phyloP scores from a whole-genome alignment of 2,329 filamentous ascomycete species.

The Fusarium buharicum region DNA sequence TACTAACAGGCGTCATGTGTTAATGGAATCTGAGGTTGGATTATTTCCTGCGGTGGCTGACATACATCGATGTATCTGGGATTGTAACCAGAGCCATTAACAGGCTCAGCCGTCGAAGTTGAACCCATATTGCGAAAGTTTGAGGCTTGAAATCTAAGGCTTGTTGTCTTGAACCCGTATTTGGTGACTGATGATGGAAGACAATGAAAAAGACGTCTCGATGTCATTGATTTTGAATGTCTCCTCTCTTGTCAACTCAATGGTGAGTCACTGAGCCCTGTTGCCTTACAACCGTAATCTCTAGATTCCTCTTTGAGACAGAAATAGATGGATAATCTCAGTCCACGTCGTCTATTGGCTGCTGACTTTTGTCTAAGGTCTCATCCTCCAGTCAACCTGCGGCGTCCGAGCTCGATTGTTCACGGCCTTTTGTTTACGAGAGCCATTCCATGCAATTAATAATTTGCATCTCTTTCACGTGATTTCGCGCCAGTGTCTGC shows the following conservation, averaged over 20 bases:
- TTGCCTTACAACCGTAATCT: slow-evolving; percentile 27
- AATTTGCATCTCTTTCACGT: slow-evolving; percentile 40
- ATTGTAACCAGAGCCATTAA: slow-evolving; percentile 40
- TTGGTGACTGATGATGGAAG: slow-evolving; percentile 11
- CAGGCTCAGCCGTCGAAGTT: slow-evolving; percentile 33
- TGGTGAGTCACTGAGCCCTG: slow-evolving; percentile 31
- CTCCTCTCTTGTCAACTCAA: slow-evolving; percentile 2
- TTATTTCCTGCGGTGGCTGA: slow-evolving; percentile 1
- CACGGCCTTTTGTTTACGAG: slow-evolving; percentile 30
- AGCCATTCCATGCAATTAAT: slow-evolving; percentile 39
- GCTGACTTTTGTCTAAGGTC: slow-evolving; percentile 19
- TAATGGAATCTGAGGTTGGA: slow-evolving; percentile 24
- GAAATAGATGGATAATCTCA: slow-evolving; percentile 3
- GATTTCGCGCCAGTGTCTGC: slow-evolving; percentile 34
- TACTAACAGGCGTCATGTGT: slow-evolving; percentile 48
- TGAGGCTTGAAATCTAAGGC: slow-evolving; percentile 13
- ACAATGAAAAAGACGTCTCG: slow-evolving; percentile 33
- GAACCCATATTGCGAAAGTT: slow-evolving; percentile 45
- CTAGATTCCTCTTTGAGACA: slow-evolving; percentile 12
- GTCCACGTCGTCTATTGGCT: slow-evolving; percentile 35
- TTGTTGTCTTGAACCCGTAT: slow-evolving; percentile 8
- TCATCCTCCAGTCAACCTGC: slow-evolving; percentile 40
- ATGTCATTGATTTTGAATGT: slow-evolving; percentile 36
- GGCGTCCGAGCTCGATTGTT: slow-evolving; percentile 22
- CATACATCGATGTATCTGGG: slow-evolving; percentile 72